A percentile compares a stretch with the other conserved stretches of the same genome.
Evolutionary conservation across 2,329 filamentous ascomycete species (phyloP).

Genomic region (Penicillium sp.): DNA sequence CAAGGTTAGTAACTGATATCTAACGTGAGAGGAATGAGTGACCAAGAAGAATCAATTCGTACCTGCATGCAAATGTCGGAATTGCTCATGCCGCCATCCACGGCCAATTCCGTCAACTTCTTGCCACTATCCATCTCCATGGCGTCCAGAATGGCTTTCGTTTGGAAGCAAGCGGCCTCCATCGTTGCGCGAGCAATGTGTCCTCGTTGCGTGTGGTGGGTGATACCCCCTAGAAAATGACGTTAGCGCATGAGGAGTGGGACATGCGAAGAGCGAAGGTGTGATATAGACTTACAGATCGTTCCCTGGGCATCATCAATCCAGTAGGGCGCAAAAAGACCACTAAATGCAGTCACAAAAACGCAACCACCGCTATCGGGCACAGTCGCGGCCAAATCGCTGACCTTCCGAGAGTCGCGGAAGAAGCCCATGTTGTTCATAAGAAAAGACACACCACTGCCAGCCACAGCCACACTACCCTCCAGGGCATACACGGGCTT

Average conservation of each 20-base stretch:
- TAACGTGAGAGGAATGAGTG: background rate
- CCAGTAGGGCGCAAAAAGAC: slow-evolving; percentile 91
- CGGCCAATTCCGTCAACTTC: slow-evolving; percentile 73
- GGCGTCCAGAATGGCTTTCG: slow-evolving; percentile 86
- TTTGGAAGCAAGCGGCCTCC: slow-evolving; percentile 90
- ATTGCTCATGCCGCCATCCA: slow-evolving; percentile 87
- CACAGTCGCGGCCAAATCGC: slow-evolving; percentile 64
- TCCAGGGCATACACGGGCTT: slow-evolving; percentile 79
- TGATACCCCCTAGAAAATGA: slow-evolving; percentile 66
- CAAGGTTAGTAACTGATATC: background rate
- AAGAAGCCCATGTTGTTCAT: slow-evolving; percentile 67
- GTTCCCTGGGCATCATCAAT: slow-evolving; percentile 92
- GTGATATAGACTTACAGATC: slow-evolving; percentile 58
- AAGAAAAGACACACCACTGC: slow-evolving; percentile 75
- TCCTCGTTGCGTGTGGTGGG: slow-evolving; percentile 79
- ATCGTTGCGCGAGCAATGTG: slow-evolving; percentile 87
- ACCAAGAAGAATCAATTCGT: slow-evolving; percentile 16
- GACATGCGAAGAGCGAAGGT: background rate
- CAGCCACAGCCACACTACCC: slow-evolving; percentile 80
- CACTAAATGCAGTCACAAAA: slow-evolving; percentile 87
- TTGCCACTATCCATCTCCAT: slow-evolving; percentile 87
- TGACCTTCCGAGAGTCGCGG: slow-evolving; percentile 62
- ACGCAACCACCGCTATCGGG: slow-evolving; percentile 80
- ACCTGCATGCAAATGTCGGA: slow-evolving; percentile 85
- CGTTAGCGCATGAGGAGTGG: background rate